Base-by-base conservation (phyloP, 108 stramenopile genomes). In the Nannochloropsis salina region DNA sequence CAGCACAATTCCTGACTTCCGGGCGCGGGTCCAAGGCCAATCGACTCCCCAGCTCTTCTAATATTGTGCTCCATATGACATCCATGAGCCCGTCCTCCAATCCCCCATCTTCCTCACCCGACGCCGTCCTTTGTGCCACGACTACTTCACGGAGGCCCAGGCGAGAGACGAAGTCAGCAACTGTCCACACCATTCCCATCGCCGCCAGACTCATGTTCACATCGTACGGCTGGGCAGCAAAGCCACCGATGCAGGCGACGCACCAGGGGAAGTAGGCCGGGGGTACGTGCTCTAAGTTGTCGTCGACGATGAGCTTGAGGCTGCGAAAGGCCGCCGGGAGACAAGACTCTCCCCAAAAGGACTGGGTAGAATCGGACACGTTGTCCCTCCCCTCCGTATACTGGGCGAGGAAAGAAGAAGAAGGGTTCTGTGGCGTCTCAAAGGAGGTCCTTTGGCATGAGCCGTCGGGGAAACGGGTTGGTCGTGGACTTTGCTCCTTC, bases 201-300 rank as follows among this genome's bases (percentile, higher is more conserved):
- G 95, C 94, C 10, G 96, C 96, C 44, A 97, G 92, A 42, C 94
- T 93, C 9, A 95, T 95, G 86, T 97, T 97, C 45, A 97, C 93
- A 90, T 96, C 95, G 81, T 95, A 94, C 47, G 89, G 84, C 42
- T 95, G 95, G 9, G 86, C 93, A 8, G 94, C 95, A 91, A 95
- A 97, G 22, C 94, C 90, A 1, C 92, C 94, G 82, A 94, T 95
- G 85, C 96, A 97, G 82, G 94, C 92, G 18, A 97, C n/a, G 85
- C 18, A 95, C 89, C 42, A 92, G 85, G 12, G 86, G 87, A 84
- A 93, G 90, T 86, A 92, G 86, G 40, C 82, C 85, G 22, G 51
- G 40, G 81, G 93, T 86, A 41, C 90, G 82, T 43, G 90, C 89
- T 95, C 95, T 41, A 95, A 81, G 86, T 94, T 96, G 86, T 96